Evolutionary conservation across 2,329 filamentous ascomycete species (phyloP), one percentile per base, ranked within the genome.

Genomic region (Aspergillus puulaauensis): DNA sequence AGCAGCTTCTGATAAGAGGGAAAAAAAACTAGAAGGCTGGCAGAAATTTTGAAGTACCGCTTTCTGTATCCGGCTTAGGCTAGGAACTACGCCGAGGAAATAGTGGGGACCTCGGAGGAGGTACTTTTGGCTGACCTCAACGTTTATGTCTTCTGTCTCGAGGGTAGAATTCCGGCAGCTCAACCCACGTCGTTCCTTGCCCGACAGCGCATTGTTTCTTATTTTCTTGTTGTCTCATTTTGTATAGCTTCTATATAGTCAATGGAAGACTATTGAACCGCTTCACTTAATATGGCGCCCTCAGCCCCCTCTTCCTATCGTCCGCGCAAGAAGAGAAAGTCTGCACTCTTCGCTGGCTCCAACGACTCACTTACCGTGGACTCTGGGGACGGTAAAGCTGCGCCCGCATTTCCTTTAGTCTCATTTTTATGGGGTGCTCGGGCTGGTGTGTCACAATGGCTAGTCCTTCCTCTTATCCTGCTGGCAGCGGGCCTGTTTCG

Each of bases 391-490:
- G 77, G 79, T 50, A 72, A 74, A 49, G 75, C 80, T 56, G 75
- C 74, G 43, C 93, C 93, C 33, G 86, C 90, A 4, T 98, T 97
- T 70, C 93, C 95, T 41, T 83, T 99, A 21, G 92, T 91, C 1
- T 88, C 93, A n/a, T 93, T 99, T 70, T 84, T 99, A 51, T 96
- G 93, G 91, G 92, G 93, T 51, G 90, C 92, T 21, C 88, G 93
- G 62, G 88, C 88, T 52, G 77, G 77, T 17, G 89, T 90, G 0
- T 96, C 93, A 54, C 90, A 93, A 90, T 98, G 95, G 93, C 86
- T 96, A 68, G 84, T 93, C 4, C 79, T 99, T 33, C 93, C 95
- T 2, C 79, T 96, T 66, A 88, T 96, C 4, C 80, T 99, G 54
- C 96, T 98, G 89, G 85, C 83, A 2, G 91, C 86, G n/a, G 93